Base-by-base conservation (phyloP, 371 early-diverging fungal species). In the Syncephalastrum racemosum region DNA sequence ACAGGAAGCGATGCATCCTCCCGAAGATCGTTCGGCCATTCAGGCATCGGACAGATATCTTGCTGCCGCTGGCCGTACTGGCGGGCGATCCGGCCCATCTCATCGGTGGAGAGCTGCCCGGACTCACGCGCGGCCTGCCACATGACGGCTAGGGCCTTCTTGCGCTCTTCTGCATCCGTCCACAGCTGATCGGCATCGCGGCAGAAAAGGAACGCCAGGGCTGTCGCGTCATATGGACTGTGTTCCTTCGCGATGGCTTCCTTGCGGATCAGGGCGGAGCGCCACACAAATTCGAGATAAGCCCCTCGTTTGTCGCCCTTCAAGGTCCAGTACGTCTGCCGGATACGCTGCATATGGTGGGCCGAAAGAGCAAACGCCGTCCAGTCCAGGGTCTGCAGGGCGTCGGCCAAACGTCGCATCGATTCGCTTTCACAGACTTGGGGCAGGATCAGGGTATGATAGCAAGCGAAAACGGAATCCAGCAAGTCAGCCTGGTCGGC, bases 221-320 rank as follows among this genome's bases (percentile, higher is more conserved):
- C 13, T 19, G 19, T 16, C 19, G 41, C 10, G 10, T 16, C 7
- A 47, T 16, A 20, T 22, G 49, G 4, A 18, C 24, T 42, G 1
- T 15, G 22, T 49, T 39, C 47, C 60, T 42, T 0, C 24, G 22
- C 18, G 19, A 49, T 27, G 54, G 15, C 1, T 49, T 49, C 16
- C 36, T 31, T 31, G 8, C 36, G 36, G 36, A 31, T 10, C 6
- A 31, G 36, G 10, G 36, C 36, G 2, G 36, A 31, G 6, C 42
- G 40, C 46, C 47, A 53, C 18, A 60, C 42, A 41, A 60, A 60
- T 2, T 31, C 22, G n/a, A 58, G 41, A 40, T 58, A 58, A 1
- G 45, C 12, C 42, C 22, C 20, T 12, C 53, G 51, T 5, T 48
- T 18, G 20, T 47, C 25, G 6, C 16, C 39, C 25, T 1, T 56